phyloP scores from a whole-genome alignment of 495 filamentous ascomycete species.

The Podospora tetraspora region DNA sequence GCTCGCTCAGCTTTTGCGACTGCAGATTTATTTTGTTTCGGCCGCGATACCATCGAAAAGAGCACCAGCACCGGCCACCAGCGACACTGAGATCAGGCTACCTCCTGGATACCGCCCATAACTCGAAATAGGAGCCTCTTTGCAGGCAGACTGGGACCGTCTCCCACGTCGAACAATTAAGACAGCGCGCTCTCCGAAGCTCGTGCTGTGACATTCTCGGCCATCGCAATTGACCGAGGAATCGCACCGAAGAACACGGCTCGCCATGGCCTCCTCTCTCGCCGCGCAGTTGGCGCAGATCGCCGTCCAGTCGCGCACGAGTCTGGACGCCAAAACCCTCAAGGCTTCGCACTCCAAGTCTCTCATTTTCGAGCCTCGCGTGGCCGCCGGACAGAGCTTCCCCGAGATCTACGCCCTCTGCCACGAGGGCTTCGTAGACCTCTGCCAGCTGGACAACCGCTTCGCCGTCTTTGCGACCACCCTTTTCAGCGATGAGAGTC shows the following conservation, averaged over 20 bases:
- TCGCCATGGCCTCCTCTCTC: slow-evolving; percentile 67
- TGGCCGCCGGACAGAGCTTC: slow-evolving; percentile 80
- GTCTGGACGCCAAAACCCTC: slow-evolving; percentile 83
- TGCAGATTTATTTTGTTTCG: background rate
- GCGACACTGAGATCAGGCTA: background rate
- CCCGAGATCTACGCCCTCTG: slow-evolving; percentile 83
- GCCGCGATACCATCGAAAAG: background rate
- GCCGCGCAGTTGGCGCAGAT: slow-evolving; percentile 76
- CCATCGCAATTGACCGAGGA: slow-evolving; percentile 5
- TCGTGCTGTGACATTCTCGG: background rate
- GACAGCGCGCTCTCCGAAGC: background rate
- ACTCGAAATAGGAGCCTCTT: background rate
- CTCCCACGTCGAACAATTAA: background rate
- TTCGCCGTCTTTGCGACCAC: slow-evolving; percentile 64
- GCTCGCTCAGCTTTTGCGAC: slow-evolving; percentile 4
- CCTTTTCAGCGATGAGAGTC: slow-evolving; percentile 89
- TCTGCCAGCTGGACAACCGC: slow-evolving; percentile 76
- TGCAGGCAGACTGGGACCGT: background rate
- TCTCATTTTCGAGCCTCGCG: slow-evolving; percentile 76
- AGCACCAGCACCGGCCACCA: background rate
- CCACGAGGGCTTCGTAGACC: slow-evolving; percentile 78
- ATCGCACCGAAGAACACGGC: background rate
- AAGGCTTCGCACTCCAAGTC: slow-evolving; percentile 85
- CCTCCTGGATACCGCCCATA: background rate
- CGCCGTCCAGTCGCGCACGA: slow-evolving; percentile 67